Conservation (phyloP, 371 early-diverging fungal genomes). For the Rhizopus arrhizus region DNA sequence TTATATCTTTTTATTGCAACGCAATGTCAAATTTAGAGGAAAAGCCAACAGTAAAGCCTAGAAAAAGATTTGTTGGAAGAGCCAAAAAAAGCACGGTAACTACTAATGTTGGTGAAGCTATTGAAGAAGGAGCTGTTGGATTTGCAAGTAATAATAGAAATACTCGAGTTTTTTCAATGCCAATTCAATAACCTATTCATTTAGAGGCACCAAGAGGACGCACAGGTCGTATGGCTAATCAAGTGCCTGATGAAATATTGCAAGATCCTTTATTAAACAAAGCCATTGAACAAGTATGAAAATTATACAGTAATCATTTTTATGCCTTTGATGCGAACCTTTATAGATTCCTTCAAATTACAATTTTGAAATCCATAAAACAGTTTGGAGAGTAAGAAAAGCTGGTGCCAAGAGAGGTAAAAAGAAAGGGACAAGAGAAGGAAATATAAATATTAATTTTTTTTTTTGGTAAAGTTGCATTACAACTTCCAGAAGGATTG, state of each 20-base stretch:
- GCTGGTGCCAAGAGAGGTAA: conserved; percentile 77
- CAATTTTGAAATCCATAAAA: conserved; percentile 99
- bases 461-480: conserved; percentile 78
- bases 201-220: conserved; percentile 31
- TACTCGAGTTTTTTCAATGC: neutral
- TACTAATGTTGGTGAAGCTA: conserved; percentile 30
- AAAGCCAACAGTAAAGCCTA: conserved; percentile 37
- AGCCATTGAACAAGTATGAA: conserved; percentile 71
- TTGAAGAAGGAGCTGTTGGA: conserved; percentile 63
- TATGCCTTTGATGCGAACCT: neutral
- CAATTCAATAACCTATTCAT: neutral
- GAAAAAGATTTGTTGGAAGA: conserved; percentile 67
- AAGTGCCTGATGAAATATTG: conserved; percentile 85
- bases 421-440: neutral
- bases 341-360: conserved; percentile 91
- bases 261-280: conserved; percentile 77
- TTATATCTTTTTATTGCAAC: too few species aligned
- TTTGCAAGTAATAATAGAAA: conserved; percentile 40
- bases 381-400: conserved; percentile 89
- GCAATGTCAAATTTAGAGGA: too few species aligned
- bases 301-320: neutral
- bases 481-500: conserved; percentile 99
- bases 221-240: conserved; percentile 63
- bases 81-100: conserved; percentile 41
- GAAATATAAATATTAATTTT: neutral